phyloP scores from a whole-genome alignment of 495 filamentous ascomycete species.

The Tetracladium marchalianum region DNA sequence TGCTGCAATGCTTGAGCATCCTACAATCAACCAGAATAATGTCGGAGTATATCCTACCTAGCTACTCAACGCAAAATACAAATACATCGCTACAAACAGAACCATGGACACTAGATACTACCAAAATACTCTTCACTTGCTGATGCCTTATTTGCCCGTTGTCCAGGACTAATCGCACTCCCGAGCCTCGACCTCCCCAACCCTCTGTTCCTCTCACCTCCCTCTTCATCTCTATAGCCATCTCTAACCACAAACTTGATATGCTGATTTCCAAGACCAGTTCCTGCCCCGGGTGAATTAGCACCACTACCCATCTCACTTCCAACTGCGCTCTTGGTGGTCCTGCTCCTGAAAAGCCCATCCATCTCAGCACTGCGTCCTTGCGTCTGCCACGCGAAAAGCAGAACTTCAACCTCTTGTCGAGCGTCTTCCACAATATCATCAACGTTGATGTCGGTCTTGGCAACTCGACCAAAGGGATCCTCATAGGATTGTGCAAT shows the following conservation, averaged over 20 bases:
- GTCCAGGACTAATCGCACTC: constrained; percentile 11
- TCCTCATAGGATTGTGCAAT: constrained; percentile 46
- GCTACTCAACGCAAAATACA: no score
- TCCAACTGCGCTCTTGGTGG: no score
- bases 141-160: background rate
- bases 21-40: no score
- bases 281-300: no score
- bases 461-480: constrained; percentile 59
- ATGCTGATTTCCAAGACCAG: background rate
- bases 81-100: no score
- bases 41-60: no score
- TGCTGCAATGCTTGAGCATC: no score
- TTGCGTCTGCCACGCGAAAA: constrained; percentile 51
- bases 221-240: constrained; percentile 10
- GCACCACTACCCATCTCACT: no score
- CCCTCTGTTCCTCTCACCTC: background rate
- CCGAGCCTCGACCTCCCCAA: constrained; percentile 4
- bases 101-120: no score
- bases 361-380: constrained; percentile 1
- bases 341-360: no score
- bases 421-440: constrained; percentile 58
- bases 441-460: constrained; percentile 75
- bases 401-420: constrained; percentile 51
- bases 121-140: no score
- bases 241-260: constrained; percentile 14